These are phyloP conservation scores for Aspergillus novofumigatus DNA, from an alignment of 2,329 filamentous ascomycete genomes.

Conservation along the genomic window DNA sequence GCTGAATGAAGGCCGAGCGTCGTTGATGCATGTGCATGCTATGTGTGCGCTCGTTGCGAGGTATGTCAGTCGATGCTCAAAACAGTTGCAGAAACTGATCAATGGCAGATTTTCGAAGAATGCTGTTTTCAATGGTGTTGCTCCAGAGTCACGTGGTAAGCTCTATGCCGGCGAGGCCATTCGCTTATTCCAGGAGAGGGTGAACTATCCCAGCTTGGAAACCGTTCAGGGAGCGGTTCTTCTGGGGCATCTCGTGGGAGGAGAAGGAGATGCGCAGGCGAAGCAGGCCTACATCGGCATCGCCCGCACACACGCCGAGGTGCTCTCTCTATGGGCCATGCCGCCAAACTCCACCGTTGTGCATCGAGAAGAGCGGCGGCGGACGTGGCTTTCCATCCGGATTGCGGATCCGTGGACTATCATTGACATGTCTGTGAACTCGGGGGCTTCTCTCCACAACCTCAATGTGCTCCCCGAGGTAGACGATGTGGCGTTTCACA, in stretches of 20 bases:
- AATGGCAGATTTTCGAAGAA: slow-evolving; percentile 14
- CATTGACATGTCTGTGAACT: slow-evolving; percentile 17
- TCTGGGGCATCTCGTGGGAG: slow-evolving; percentile 16
- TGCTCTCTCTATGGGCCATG: slow-evolving; percentile 5
- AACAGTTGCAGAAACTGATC: background rate
- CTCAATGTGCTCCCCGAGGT: slow-evolving; percentile 7
- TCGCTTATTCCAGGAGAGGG: slow-evolving; percentile 9
- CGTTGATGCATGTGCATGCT: slow-evolving; percentile 15
- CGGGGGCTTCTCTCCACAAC: slow-evolving; percentile 1
- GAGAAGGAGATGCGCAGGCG: slow-evolving; percentile 14
- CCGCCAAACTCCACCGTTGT: background rate
- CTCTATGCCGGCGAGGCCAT: slow-evolving; percentile 10
- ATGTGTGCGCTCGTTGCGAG: slow-evolving; percentile 21
- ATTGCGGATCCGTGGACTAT: slow-evolving; percentile 18
- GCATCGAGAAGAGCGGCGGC: slow-evolving; percentile 14
- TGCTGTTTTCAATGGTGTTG: slow-evolving; percentile 4
- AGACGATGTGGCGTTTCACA: slow-evolving; percentile 19
- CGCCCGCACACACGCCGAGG: slow-evolving; percentile 18
- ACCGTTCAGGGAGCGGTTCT: slow-evolving; percentile 15
- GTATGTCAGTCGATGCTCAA: slow-evolving; percentile 1
- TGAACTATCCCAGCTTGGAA: slow-evolving; percentile 15
- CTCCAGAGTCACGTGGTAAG: slow-evolving; percentile 14
- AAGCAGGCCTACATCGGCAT: slow-evolving; percentile 20
- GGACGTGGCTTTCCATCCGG: slow-evolving; percentile 18
- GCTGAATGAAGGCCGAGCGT: slow-evolving; percentile 13